Base-by-base conservation (phyloP, 176 grass and related monocot genomes). In the Zoysia japonica region DNA sequence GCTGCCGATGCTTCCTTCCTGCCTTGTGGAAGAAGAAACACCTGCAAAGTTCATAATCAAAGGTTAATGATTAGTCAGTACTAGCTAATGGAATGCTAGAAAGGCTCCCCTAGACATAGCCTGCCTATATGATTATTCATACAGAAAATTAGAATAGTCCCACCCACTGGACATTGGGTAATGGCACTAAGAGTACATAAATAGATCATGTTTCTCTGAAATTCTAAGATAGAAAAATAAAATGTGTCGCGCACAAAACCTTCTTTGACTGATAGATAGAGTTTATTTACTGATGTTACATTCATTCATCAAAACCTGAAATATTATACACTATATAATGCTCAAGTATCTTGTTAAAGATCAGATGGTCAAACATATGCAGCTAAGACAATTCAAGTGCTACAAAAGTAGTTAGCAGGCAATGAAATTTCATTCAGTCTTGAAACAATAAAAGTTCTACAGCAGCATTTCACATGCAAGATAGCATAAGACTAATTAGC, bases 1-100 rank as follows among this genome's bases (percentile, higher is more conserved):
- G 7, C 28, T 85, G 77, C 56, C 56, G 59, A 93, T 65, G 62
- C 54, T 84, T 79, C 88, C 92, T 86, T 92, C 91, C 71, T 81
- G 87, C 49, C 75, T 90, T 73, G 65, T 57, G 11, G 85, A 85
- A 82, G 75, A 68, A 83, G 71, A 38, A 68, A 90, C 76, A 80
- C 95, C 95, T 97, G 77, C 40, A 87, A 65, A 56, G 19, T 86
- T 56, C 69, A 68, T 41, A 35, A 17, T 41, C 11, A 35, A 5
- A 74, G 12, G 9, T 50, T 74, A 45, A 71, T 74, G 10, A 12
- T 0, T 15, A 68, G 12, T 17, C 37, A 73, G 43, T 83, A 83
- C 11, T 15, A 80, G 40, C 78, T 47, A 42, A 37, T 65, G 15
- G 16, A 70, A 70, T 40, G 60, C 39, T 72, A 48, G 13, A 19